Conservation (phyloP, 306 rosid genomes). For the Casuarina equisetifolia region DNA sequence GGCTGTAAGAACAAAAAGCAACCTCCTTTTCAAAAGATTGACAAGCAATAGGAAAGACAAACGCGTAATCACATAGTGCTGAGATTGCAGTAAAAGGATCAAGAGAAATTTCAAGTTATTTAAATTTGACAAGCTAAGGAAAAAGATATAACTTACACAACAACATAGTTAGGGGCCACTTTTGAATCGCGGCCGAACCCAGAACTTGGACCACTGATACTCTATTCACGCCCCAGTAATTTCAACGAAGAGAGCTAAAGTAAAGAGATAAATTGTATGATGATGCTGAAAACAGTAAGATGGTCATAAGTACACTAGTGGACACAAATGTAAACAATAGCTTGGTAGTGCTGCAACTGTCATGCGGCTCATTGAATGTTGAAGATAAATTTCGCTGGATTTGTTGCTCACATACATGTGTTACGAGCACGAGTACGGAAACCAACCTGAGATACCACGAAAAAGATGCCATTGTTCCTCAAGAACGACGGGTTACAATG, state of each 20-base stretch:
- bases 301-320: too few species aligned
- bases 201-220: conserved; percentile 2
- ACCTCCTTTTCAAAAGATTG: neutral
- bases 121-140: too few species aligned
- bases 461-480: neutral
- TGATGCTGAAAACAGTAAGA: neutral
- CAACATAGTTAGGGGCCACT: neutral
- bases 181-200: neutral
- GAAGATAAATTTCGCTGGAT: neutral
- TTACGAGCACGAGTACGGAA: neutral
- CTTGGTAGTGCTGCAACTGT: neutral
- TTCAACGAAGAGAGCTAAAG: conserved; percentile 12
- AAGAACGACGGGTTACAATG: neutral
- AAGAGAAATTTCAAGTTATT: neutral
- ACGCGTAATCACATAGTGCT: neutral
- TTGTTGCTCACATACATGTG: neutral
- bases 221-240: neutral
- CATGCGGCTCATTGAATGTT: neutral
- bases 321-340: neutral
- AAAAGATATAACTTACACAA: neutral
- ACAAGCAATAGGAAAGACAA: neutral
- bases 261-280: neutral
- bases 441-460: neutral
- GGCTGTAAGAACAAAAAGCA: neutral
- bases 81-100: neutral